Evolutionary conservation across 2,329 filamentous ascomycete genomes (phyloP).

Genomic region (Mycocentrospora acerina): DNA sequence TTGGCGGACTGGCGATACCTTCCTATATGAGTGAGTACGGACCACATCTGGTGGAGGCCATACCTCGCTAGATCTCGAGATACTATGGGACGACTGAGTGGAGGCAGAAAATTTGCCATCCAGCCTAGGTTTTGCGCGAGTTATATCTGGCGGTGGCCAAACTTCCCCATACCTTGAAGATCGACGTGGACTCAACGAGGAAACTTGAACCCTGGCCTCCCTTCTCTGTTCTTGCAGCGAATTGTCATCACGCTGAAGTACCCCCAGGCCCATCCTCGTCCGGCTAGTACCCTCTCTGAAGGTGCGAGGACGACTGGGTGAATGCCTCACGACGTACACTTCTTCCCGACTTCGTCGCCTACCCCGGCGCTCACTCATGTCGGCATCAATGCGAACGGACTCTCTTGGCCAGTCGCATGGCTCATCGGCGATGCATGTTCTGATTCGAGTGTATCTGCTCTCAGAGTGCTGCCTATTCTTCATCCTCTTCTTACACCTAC

Average conservation of each 20-base stretch:
- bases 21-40: slow-evolving; percentile 24
- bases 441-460: slow-evolving; percentile 21
- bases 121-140: slow-evolving; percentile 6
- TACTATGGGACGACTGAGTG: slow-evolving; percentile 3
- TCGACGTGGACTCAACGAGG: slow-evolving; percentile 22
- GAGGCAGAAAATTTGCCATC: slow-evolving; percentile 3
- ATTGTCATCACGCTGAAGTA: slow-evolving; percentile 18
- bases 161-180: slow-evolving; percentile 19
- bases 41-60: slow-evolving; percentile 28
- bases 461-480: slow-evolving; percentile 11
- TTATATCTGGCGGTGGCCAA: slow-evolving; percentile 21
- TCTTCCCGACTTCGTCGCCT: slow-evolving; percentile 24
- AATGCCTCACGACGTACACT: slow-evolving; percentile 14
- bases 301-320: slow-evolving; percentile 18
- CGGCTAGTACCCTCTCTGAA: slow-evolving; percentile 21
- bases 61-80: slow-evolving; percentile 15
- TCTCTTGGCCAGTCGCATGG: slow-evolving; percentile 31
- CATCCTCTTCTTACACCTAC: slow-evolving; percentile 34
- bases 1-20: slow-evolving; percentile 8
- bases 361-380: slow-evolving; percentile 22
- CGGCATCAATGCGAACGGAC: slow-evolving; percentile 17
- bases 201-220: slow-evolving; percentile 14
- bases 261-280: slow-evolving; percentile 25
- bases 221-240: slow-evolving; percentile 9
- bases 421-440: slow-evolving; percentile 23